These are phyloP conservation scores for Saturnispora kantuleensis DNA, from an alignment of 805 yeast species.

Conservation along the genomic window DNA sequence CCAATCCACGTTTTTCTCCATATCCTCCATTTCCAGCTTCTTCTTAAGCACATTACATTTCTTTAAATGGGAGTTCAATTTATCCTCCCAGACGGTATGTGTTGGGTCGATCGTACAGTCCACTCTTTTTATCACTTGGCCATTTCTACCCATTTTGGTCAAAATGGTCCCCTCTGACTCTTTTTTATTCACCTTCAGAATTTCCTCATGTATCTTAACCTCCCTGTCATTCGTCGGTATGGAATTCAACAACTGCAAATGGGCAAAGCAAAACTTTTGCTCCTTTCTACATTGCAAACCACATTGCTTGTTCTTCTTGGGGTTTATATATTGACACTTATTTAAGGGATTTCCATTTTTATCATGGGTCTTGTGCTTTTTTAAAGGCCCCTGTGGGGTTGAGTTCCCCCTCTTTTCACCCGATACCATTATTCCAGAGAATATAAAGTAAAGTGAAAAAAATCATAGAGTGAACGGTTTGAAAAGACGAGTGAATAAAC, in stretches of 20 bases:
- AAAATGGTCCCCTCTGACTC: background rate
- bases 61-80: constrained; percentile 43
- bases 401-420: too few relatives aligned
- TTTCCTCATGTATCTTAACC: background rate
- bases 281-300: constrained; percentile 47
- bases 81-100: constrained; percentile 61
- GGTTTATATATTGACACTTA: constrained; percentile 40
- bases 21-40: constrained; percentile 28
- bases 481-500: background rate
- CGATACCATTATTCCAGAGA: too few relatives aligned
- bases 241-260: constrained; percentile 20
- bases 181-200: background rate
- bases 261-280: constrained; percentile 54
- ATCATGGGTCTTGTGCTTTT: constrained; percentile 4
- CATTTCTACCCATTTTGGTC: constrained; percentile 16
- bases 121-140: constrained; percentile 34
- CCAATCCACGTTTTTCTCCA: constrained; percentile 31
- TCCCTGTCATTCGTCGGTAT: constrained; percentile 2
- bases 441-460: too few relatives aligned
- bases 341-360: constrained; percentile 6
- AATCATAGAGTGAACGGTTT: too few relatives aligned
- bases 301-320: constrained; percentile 46
- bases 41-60: constrained; percentile 45
- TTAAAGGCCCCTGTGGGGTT: background rate
- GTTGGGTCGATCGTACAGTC: constrained; percentile 71